Percentiles rank a stretch among this genome's conserved stretches.
phyloP scores from a whole-genome alignment of 1,284 basidiomycete species.

The Athelia sp. region DNA sequence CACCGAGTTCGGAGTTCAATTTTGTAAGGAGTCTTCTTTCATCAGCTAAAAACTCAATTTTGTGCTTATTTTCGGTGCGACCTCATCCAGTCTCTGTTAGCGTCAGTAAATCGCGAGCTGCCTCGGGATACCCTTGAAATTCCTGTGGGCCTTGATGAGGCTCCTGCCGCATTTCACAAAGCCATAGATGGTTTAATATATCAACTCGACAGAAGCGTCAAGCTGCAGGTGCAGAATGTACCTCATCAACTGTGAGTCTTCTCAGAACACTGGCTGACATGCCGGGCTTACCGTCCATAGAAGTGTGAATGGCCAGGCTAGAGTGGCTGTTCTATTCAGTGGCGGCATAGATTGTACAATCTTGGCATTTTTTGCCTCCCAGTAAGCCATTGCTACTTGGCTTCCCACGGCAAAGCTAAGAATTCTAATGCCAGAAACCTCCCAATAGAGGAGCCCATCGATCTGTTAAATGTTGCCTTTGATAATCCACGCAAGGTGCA shows the following conservation, averaged over 20 bases:
- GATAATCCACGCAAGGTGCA: constrained; percentile 81
- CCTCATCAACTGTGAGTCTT: constrained; percentile 33
- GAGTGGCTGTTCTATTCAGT: constrained; percentile 88
- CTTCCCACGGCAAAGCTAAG: constrained; percentile 11
- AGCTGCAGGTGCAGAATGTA: constrained; percentile 56
- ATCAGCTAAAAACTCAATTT: too few relatives aligned
- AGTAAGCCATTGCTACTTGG: constrained; percentile 32
- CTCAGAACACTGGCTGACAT: not conserved
- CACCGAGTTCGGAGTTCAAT: too few relatives aligned
- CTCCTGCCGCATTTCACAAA: constrained; percentile 39
- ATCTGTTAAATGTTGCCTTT: constrained; percentile 94
- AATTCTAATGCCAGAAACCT: constrained; percentile 49
- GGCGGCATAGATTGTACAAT: constrained; percentile 94
- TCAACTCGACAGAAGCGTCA: constrained; percentile 56
- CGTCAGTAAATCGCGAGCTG: constrained; percentile 40
- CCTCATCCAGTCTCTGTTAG: constrained; percentile 35
- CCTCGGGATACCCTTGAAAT: constrained; percentile 38
- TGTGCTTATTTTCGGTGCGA: too few relatives aligned
- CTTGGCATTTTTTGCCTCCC: constrained; percentile 75
- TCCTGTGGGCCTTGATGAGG: constrained; percentile 31
- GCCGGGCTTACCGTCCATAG: constrained; percentile 6
- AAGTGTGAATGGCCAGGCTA: constrained; percentile 34
- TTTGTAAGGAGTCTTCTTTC: too few relatives aligned
- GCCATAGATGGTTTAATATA: constrained; percentile 48
- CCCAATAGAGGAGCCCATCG: constrained; percentile 76